Base-by-base conservation (phyloP, 1,139 yeast species). In the Nakaseomyces uthaithaninus region DNA sequence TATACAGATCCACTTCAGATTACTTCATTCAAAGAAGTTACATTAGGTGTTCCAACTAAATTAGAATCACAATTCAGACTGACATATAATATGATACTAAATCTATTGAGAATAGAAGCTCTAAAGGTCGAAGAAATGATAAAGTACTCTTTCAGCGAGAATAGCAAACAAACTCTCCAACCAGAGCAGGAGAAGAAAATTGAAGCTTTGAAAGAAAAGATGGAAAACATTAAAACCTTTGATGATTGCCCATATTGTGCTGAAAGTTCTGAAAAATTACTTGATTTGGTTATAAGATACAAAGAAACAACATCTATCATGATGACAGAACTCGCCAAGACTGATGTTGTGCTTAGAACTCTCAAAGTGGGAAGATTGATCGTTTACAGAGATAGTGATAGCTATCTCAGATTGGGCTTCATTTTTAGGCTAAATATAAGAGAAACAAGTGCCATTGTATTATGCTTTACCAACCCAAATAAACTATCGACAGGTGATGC, bases 61-160 rank as follows among this genome's bases (percentile, higher is more conserved):
- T 71, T 91, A 42, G 79, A 80, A 48, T 84, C 95, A 5, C 97
- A 91, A 58, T 91, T 91, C 67, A 73, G 98, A 58, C 69, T 91
- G 57, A 91, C 98, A 0, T 91, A 91, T 62, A 89, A 84, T 54
- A 93, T 93, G 98, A 91, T 91, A 51, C 70, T 91, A 60, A 91
- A 91, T 54, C 67, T 91, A 49, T 67, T 93, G 50, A 75, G 98
- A 58, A 87, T 91, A 43, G 98, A 91, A 58, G 97, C 98, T 0
- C 67, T 91, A 45, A 75, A 82, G 54, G 97, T 93, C 12, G 98
- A 91, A 57, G 98, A 93, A 59, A 91, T 91, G 95, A 89, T 91
- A 50, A 89, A 89, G 57, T 84, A 93, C 50, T 86, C 96, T 0
- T 91, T 91, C 60, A 78, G 94, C 64, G 99, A 91, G 59, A 89